phyloP scores from a whole-genome alignment of 306 rosid species.

The Cyclanthera cordifolia region DNA sequence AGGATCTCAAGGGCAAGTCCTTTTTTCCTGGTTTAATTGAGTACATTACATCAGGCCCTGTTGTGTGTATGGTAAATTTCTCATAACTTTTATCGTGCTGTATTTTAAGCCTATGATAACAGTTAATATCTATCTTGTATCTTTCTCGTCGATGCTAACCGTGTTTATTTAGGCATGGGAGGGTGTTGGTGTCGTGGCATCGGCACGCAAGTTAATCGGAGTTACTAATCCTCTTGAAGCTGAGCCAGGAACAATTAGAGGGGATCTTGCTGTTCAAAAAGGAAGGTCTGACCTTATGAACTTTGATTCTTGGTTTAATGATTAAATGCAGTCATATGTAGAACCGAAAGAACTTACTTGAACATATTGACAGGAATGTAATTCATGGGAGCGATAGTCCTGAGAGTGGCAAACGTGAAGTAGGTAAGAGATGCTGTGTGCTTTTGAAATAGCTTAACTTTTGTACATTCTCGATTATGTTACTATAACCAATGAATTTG shows the following conservation, averaged over 20 bases:
- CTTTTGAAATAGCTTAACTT: not conserved
- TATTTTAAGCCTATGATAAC: not conserved
- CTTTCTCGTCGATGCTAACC: not conserved
- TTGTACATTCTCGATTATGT: not conserved
- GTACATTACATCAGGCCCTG: constrained; percentile 93
- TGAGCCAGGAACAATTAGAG: constrained; percentile 96
- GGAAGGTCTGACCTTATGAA: constrained; percentile 55
- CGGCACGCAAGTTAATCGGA: constrained; percentile 93
- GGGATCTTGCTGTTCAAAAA: constrained; percentile 83
- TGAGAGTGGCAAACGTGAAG: constrained; percentile 87
- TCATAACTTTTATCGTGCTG: constrained; percentile 5
- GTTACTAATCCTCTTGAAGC: constrained; percentile 90
- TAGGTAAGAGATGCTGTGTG: constrained; percentile 35
- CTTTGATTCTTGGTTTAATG: constrained; percentile 8
- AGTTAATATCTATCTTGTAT: not conserved
- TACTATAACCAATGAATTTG: not conserved
- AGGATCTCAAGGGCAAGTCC: constrained; percentile 68
- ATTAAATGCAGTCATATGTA: not conserved
- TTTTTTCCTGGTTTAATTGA: constrained; percentile 77
- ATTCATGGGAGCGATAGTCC: constrained; percentile 99
- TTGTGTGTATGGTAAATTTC: constrained; percentile 75
- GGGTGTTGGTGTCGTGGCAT: constrained; percentile 88
- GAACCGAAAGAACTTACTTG: constrained; percentile 16
- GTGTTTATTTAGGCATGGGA: constrained; percentile 67
- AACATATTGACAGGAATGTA: constrained; percentile 56